A percentile compares a stretch with the other conserved stretches of the same genome.
Evolutionary conservation across 805 yeast genomes (phyloP).

Genomic region (Phaffomyces opuntiae): DNA sequence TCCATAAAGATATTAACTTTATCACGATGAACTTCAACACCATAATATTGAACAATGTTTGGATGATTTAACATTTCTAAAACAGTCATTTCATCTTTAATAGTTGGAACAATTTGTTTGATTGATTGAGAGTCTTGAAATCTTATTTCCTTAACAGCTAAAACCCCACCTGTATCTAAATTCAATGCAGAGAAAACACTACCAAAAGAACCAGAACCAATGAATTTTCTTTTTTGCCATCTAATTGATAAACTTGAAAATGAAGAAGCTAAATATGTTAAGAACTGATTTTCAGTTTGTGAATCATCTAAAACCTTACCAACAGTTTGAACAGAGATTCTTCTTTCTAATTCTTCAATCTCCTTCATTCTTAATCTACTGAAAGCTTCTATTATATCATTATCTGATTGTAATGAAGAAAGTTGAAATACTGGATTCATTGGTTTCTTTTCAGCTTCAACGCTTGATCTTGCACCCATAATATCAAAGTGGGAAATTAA

Average conservation of each 20-base stretch:
- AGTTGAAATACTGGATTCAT: constrained; percentile 30
- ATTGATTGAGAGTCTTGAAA: constrained; percentile 85
- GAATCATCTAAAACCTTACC: constrained; percentile 89
- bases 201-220: constrained; percentile 97
- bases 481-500: constrained; percentile 94
- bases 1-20: constrained; percentile 96
- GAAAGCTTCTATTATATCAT: constrained; percentile 46
- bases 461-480: constrained; percentile 90
- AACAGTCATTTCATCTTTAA: constrained; percentile 95
- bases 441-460: constrained; percentile 44
- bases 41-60: constrained; percentile 91
- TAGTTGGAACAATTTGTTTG: constrained; percentile 75
- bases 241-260: constrained; percentile 85
- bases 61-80: constrained; percentile 94
- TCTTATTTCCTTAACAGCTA: constrained; percentile 95
- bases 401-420: constrained; percentile 46
- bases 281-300: constrained; percentile 80
- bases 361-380: constrained; percentile 64
- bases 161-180: constrained; percentile 88
- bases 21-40: constrained; percentile 96
- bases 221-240: constrained; percentile 93
- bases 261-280: constrained; percentile 80
- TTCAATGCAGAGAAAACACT: constrained; percentile 88
- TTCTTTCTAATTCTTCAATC: constrained; percentile 52
- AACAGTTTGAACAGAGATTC: constrained; percentile 37